Evolutionary conservation across 2,329 filamentous ascomycete species (phyloP).

Genomic region (Phialemonium atrogriseum): DNA sequence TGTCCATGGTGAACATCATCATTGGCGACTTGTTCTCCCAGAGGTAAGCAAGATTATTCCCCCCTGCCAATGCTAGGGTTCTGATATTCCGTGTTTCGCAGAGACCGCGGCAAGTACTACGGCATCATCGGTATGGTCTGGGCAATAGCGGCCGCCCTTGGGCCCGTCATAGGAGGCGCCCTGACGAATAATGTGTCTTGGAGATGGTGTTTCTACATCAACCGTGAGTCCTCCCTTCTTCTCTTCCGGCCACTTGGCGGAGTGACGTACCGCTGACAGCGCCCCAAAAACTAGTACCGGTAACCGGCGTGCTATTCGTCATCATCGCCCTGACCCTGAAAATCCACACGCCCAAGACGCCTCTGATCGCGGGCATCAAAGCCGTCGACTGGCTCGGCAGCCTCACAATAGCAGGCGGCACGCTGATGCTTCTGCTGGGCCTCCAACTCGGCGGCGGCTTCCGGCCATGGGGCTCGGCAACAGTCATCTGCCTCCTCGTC

Average conservation of each 20-base stretch:
- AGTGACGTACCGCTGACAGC: no score
- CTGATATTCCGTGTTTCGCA: no score
- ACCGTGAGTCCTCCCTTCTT: no score
- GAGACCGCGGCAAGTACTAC: constrained; percentile 39
- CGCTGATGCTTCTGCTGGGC: constrained; percentile 63
- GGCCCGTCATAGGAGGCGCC: constrained; percentile 51
- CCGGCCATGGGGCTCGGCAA: constrained; percentile 52
- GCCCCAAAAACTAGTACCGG: no score
- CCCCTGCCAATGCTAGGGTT: no score
- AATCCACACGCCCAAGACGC: constrained; percentile 56
- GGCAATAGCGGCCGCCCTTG: constrained; percentile 56
- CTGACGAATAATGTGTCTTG: constrained; percentile 55
- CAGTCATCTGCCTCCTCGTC: constrained; percentile 54
- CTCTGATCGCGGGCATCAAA: constrained; percentile 51
- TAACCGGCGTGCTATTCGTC: constrained; percentile 44
- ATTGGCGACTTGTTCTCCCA: constrained; percentile 46
- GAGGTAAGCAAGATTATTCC: no score
- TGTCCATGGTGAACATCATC: constrained; percentile 43
- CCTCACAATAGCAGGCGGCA: constrained; percentile 52
- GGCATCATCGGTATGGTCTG: constrained; percentile 59
- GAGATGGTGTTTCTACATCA: constrained; percentile 45
- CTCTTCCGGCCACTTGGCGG: no score
- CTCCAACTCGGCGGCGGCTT: constrained; percentile 60
- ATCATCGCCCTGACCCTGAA: constrained; percentile 55
- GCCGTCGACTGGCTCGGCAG: constrained; percentile 55